Conservation (phyloP, 768 basidiomycete species). For the Termitomyces sp. region DNA sequence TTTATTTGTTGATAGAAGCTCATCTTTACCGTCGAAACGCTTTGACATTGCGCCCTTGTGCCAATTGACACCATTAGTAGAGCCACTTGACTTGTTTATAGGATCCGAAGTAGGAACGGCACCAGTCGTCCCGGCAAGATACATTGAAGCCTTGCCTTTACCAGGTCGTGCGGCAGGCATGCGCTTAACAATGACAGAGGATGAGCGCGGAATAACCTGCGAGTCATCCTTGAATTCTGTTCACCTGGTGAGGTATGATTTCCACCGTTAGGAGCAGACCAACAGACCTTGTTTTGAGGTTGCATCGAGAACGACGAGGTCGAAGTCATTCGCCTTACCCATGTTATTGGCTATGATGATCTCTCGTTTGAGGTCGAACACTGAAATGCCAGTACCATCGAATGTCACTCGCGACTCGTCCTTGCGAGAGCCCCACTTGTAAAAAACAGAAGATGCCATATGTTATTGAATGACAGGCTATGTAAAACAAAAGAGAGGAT, state of each 20-base stretch:
- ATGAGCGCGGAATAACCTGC: constrained; percentile 87
- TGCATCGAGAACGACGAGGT: constrained; percentile 80
- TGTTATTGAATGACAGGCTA: constrained; percentile 32
- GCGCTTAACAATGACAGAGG: constrained; percentile 90
- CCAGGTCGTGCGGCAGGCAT: constrained; percentile 78
- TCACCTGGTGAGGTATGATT: not conserved
- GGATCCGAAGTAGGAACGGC: constrained; percentile 45
- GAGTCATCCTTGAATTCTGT: constrained; percentile 91
- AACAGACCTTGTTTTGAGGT: constrained; percentile 82
- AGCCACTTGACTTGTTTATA: constrained; percentile 27
- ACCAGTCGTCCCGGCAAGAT: constrained; percentile 46
- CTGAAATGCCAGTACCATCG: constrained; percentile 97
- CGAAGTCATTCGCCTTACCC: constrained; percentile 96
- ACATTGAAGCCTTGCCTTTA: constrained; percentile 77
- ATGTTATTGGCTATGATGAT: constrained; percentile 95
- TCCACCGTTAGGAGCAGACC: constrained; percentile 3
- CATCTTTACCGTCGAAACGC: constrained; percentile 86
- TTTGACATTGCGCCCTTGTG: constrained; percentile 77
- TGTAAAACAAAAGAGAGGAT: constrained; percentile 13
- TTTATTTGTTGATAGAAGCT: constrained; percentile 27
- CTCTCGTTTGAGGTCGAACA: constrained; percentile 98
- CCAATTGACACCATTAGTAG: constrained; percentile 40
- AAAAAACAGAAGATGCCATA: constrained; percentile 95
- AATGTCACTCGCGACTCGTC: constrained; percentile 95
- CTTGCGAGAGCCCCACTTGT: constrained; percentile 94